Conservation (phyloP, 1,139 yeast genomes). For the Pichia sp. region DNA sequence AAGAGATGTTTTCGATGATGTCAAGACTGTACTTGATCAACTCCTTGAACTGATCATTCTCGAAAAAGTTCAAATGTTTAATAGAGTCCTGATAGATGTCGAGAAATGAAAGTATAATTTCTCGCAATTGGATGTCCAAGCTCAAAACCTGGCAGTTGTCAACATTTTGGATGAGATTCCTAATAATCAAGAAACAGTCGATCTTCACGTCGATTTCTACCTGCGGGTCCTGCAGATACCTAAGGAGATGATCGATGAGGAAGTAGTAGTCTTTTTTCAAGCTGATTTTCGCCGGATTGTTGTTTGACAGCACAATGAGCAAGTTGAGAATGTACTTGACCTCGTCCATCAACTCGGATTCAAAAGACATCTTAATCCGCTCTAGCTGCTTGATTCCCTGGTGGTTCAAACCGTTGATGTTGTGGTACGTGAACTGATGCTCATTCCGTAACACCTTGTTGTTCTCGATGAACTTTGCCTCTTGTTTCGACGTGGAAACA, state of each 20-base stretch:
- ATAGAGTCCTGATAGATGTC: slow-evolving; percentile 14
- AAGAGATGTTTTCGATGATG: slow-evolving; percentile 77
- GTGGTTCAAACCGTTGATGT: slow-evolving; percentile 45
- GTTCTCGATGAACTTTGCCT: slow-evolving; percentile 29
- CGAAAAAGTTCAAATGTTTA: slow-evolving; percentile 16
- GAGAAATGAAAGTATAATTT: slow-evolving; percentile 49
- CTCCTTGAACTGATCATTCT: slow-evolving; percentile 47
- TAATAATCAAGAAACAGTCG: slow-evolving; percentile 64
- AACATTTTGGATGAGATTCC: slow-evolving; percentile 81
- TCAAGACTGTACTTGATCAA: slow-evolving; percentile 69
- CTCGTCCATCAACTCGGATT: slow-evolving; percentile 56
- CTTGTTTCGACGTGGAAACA: slow-evolving; percentile 29
- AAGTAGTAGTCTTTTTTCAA: slow-evolving; percentile 45
- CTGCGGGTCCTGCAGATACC: slow-evolving; percentile 38
- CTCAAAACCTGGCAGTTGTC: slow-evolving; percentile 79
- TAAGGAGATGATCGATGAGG: slow-evolving; percentile 49
- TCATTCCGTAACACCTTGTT: slow-evolving; percentile 31
- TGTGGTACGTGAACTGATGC: slow-evolving; percentile 30
- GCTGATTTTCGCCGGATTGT: slow-evolving; percentile 40
- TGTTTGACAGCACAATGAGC: slow-evolving; percentile 53
- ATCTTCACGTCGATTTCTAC: slow-evolving; percentile 42
- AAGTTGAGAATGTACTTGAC: slow-evolving; percentile 63
- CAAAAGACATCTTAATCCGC: slow-evolving; percentile 61
- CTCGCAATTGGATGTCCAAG: slow-evolving; percentile 46
- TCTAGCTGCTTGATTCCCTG: slow-evolving; percentile 55